Evolutionary conservation across 148 eudicot species (phyloP).

Genomic region (Rhododendron williamsianum): DNA sequence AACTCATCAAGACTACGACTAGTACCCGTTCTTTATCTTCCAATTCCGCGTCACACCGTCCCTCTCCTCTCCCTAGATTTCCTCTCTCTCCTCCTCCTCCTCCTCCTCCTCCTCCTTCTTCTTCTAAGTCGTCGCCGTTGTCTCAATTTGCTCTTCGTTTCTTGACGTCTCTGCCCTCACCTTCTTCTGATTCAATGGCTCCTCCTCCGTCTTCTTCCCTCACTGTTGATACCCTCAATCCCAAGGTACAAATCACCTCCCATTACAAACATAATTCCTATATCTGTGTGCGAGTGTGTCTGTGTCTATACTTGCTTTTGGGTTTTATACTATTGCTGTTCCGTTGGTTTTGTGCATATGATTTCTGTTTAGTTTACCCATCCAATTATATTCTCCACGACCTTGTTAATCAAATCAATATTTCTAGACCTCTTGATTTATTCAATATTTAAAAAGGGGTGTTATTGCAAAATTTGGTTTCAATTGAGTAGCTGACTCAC

Average conservation of each 20-base stretch:
- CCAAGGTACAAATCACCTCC: constrained; percentile 37
- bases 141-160: constrained; percentile 23
- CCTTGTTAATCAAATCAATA: background rate
- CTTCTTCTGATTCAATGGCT: constrained; percentile 21
- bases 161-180: background rate
- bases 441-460: background rate
- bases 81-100: background rate
- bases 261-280: no score
- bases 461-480: background rate
- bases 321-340: background rate
- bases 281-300: no score
- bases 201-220: constrained; percentile 22
- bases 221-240: constrained; percentile 46
- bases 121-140: constrained; percentile 12
- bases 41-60: constrained; percentile 8
- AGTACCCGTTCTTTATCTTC: background rate
- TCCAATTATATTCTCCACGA: background rate
- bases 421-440: background rate
- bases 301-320: background rate
- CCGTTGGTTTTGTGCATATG: background rate
- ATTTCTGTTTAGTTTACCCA: background rate
- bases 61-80: background rate
- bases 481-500: background rate
- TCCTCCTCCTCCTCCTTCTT: constrained; percentile 14
- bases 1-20: constrained; percentile 15